Base-by-base conservation (phyloP, 2,329 filamentous ascomycete genomes). In the Phialocephala subalpina region DNA sequence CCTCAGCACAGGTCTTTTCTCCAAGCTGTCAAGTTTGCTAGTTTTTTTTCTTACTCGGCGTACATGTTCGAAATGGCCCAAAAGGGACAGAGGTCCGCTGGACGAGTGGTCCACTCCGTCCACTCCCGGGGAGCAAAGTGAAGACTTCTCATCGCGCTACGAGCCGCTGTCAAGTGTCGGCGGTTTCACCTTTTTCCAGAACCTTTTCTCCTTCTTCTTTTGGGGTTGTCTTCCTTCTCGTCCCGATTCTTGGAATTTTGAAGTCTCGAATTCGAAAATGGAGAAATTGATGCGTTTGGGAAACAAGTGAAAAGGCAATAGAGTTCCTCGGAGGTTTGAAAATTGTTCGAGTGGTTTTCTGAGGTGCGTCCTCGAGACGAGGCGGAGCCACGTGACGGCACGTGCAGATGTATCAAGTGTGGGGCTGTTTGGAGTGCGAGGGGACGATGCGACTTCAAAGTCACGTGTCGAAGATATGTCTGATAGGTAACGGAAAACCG, bases 151-250 rank as follows among this genome's bases (percentile, higher is more conserved):
- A n/a, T 7, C 22, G 35, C 55, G 33, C 55, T 57, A 57, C 55
- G 11, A 57, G 55, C 55, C 55, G 55, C 55, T 57, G 55, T 57
- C 55, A 57, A 57, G 20, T 57, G n/a, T 38, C 29, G 35, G 55
- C 29, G 35, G 52, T 57, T 40, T 57, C 55, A 40, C 33, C 1
- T 57, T 57, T 25, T 57, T 57, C 55, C 25, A 57, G 55, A 57
- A 57, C 55, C 33, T 36, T 25, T 36, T 57, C 29, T 57, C 55
- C 55, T 57, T 57, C 55, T 40, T 35, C 55, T 38, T 57, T 36
- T 9, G 55, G 33, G 55, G 55, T 16, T 36, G 2, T 38, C 1
- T 12, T 35, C 18, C 55, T 27, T 22, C 14, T 6, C 4, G 9
- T 36, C n/a, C 29, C 29, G 29, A n/a, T 38, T 7, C 9, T 55